Evolutionary conservation across 2,329 filamentous ascomycete species (phyloP), one percentile per base, ranked within the genome.

Genomic region (Scleromitrula shiraiana): DNA sequence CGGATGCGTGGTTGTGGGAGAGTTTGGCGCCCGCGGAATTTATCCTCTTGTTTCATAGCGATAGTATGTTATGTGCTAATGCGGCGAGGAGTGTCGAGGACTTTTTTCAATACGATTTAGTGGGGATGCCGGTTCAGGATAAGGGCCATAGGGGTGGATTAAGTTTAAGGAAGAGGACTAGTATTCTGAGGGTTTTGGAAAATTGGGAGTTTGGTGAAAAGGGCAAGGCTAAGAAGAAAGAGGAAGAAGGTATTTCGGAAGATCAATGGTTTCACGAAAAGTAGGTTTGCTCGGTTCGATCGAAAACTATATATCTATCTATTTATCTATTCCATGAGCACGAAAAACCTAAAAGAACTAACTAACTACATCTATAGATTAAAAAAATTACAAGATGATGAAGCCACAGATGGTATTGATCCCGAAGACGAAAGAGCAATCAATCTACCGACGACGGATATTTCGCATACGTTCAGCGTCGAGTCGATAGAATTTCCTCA

Each of bases 61-160:
- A 67, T 50, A 61, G 61, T 7, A 64, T 67, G 50, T 49, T 67
- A 7, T 67, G 64, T 49, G 57, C 56, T 10, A 65, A 65, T 48
- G 57, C 64, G 5, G 59, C 54, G 14, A 53, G 59, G 20, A 63
- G 57, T 10, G 61, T 64, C 2, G 64, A 67, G 22, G 64, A 66
- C 44, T 67, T 60, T 47, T 56, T 66, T 32, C 47, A 60, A 22
- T 67, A 62, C 50, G 64, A 66, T 53, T 64, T 67, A 27, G 59
- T 69, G 15, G 67, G 62, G 0, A 64, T 65, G 7, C 62, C 65
- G 1, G 52, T 66, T 37, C 51, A 54, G 26, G 49, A 54, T 4
- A 51, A 41, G 26, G 58, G 53, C 6, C 67, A 63, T 54, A 68
- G 67, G 52, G 67, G 67, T 20, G 67, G 67, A 0, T 55, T 69